These are phyloP conservation scores for Pseudogymnoascus destructans DNA, from an alignment of 2,329 filamentous ascomycete genomes.

Conservation along the genomic window DNA sequence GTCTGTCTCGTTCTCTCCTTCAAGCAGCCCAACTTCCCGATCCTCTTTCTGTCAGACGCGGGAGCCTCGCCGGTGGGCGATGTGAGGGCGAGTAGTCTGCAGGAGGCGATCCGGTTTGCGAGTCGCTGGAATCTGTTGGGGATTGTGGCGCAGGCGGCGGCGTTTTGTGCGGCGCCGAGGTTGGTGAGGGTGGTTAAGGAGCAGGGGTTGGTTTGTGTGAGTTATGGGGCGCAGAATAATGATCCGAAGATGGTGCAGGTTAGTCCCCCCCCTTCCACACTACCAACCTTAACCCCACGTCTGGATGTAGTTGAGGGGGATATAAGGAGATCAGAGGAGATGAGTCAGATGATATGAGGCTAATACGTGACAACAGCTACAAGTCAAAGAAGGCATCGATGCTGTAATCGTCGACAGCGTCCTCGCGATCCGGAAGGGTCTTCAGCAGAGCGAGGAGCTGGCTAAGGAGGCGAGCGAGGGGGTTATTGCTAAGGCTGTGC, in stretches of 20 bases:
- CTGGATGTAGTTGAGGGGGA: too few species aligned
- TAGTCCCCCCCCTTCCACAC: slow-evolving; percentile 26
- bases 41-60: slow-evolving; percentile 86
- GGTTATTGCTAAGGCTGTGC: neutral
- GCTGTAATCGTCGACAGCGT: slow-evolving; percentile 96
- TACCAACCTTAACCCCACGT: too few species aligned
- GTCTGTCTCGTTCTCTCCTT: slow-evolving; percentile 88
- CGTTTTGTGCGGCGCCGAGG: slow-evolving; percentile 76
- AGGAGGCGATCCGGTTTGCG: slow-evolving; percentile 91
- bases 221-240: slow-evolving; percentile 86
- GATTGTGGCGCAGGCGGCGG: slow-evolving; percentile 78
- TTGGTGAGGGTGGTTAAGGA: slow-evolving; percentile 90
- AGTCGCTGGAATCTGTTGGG: slow-evolving; percentile 89
- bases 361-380: slow-evolving; percentile 28
- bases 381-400: slow-evolving; percentile 92
- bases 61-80: slow-evolving; percentile 73
- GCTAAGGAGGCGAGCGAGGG: slow-evolving; percentile 1
- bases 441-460: slow-evolving; percentile 28
- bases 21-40: slow-evolving; percentile 94
- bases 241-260: slow-evolving; percentile 75
- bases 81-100: slow-evolving; percentile 77
- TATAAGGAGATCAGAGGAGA: neutral
- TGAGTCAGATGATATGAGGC: neutral
- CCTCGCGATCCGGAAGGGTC: slow-evolving; percentile 77
- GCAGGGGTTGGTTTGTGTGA: slow-evolving; percentile 84